A percentile compares a stretch with the other conserved stretches of the same genome.
These are phyloP conservation scores for Diophrys appendiculata DNA, from an alignment of 73 alveolate genomes.

Conservation along the genomic window DNA sequence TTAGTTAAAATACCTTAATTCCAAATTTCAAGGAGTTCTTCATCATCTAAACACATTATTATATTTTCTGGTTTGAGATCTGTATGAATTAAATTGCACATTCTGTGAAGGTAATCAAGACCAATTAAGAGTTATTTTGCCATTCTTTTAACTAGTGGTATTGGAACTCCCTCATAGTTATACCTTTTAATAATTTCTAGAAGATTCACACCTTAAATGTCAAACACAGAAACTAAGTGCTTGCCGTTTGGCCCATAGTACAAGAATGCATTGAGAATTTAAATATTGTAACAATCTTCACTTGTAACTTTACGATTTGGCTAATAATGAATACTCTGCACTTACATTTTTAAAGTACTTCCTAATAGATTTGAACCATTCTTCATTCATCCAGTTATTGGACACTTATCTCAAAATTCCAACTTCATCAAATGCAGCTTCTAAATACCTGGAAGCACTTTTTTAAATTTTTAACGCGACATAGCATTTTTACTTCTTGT, in stretches of 20 bases:
- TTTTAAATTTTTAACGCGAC: conserved; percentile 94
- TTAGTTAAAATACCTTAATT: conserved; percentile 46
- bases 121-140: conserved; percentile 84
- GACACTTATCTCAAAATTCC: conserved; percentile 93
- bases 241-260: conserved; percentile 89
- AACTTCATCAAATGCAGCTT: conserved; percentile 99
- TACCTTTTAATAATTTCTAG: conserved; percentile 79
- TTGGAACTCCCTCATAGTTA: conserved; percentile 84
- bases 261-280: conserved; percentile 85
- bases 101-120: conserved; percentile 63
- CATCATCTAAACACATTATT: conserved; percentile 76
- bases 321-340: conserved; percentile 2
- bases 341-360: conserved; percentile 73
- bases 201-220: conserved; percentile 67
- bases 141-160: conserved; percentile 71
- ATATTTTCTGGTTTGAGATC: conserved; percentile 97
- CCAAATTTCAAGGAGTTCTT: conserved; percentile 72
- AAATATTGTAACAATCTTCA: conserved; percentile 77
- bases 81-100: conserved; percentile 95
- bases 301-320: conserved; percentile 27
- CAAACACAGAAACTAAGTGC: conserved; percentile 89
- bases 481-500: conserved; percentile 72
- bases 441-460: conserved; percentile 96
- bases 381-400: conserved; percentile 72
- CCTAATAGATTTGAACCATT: conserved; percentile 78